phyloP scores from a whole-genome alignment of 164 flowering plant genomes.

The Nymphaea colorata region DNA sequence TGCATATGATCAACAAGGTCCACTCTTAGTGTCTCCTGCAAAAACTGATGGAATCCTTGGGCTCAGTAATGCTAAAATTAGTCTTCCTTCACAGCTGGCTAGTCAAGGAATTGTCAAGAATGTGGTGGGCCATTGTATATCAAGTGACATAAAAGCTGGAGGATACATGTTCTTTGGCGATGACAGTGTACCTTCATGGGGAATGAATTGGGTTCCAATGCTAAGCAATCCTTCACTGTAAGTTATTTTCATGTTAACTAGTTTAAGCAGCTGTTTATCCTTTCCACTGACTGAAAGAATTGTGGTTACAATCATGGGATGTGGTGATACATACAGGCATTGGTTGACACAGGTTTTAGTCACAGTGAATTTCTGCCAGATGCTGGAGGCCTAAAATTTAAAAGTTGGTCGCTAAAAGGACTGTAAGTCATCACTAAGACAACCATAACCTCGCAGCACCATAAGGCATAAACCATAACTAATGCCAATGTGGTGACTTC shows the following conservation, averaged over 20 bases:
- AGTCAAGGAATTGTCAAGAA: conserved; percentile 46
- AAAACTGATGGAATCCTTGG: conserved; percentile 79
- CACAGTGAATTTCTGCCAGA: no score
- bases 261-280: no score
- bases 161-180: conserved; percentile 75
- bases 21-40: conserved; percentile 41
- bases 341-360: not conserved
- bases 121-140: conserved; percentile 66
- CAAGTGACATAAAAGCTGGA: conserved; percentile 23
- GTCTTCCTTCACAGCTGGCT: conserved; percentile 71
- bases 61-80: conserved; percentile 49
- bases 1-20: conserved; percentile 82
- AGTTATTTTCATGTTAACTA: conserved; percentile 12
- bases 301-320: not conserved
- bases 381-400: no score
- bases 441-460: no score
- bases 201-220: conserved; percentile 79
- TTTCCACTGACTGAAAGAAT: no score
- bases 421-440: no score
- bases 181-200: conserved; percentile 44
- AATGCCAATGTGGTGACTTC: no score
- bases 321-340: not conserved
- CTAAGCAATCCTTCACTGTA: conserved; percentile 36
- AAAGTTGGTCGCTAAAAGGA: no score
- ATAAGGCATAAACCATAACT: no score